Evolutionary conservation across 371 early-diverging fungal genomes (phyloP), one percentile per base, ranked within the genome.

Genomic region (Batkoa obscura): DNA sequence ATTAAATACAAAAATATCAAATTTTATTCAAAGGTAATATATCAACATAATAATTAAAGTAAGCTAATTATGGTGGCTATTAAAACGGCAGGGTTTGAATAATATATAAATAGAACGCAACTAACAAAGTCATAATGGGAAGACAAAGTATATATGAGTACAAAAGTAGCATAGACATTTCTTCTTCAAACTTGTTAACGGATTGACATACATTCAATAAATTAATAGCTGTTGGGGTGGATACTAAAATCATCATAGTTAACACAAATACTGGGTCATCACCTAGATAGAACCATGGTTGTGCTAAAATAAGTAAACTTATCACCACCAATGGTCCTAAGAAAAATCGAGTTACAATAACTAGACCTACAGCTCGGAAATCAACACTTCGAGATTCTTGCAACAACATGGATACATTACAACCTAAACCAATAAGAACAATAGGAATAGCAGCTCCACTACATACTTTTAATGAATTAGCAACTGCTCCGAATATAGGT

Each of bases 381-480:
- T 9, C 9, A 17, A 55, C 55, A 4, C 31, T 8, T 3, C 43
- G 55, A 33, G 55, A 12, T 51, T 37, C 52, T 13, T 55, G n/a
- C 9, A 43, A 0, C 4, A 55, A n/a, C 12, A 15, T 41, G 12
- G 41, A 55, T 13, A 84, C 63, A 60, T 84, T 82, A 13, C 82
- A 74, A 12, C 84, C 84, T 0, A 84, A 69, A 56, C 81, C 78
- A 8, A 81, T 63, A 38, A 84, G 63, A 23, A 80, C 73, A 53
- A 81, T 66, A 1, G 84, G 84, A 17, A 84, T 79, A 4, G 81
- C 74, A 6, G 79, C 74, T 33, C 68, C 69, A 23, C 81, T 79
- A 61, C 81, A 80, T 35, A 71, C 66, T 47, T 80, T 76, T 23
- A 84, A 70, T 0, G 82, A 79, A 10, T 64, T 62, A n/a, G 80